These are phyloP conservation scores for Penicillium coprophilum DNA, from an alignment of 495 filamentous ascomycete genomes.

Conservation along the genomic window DNA sequence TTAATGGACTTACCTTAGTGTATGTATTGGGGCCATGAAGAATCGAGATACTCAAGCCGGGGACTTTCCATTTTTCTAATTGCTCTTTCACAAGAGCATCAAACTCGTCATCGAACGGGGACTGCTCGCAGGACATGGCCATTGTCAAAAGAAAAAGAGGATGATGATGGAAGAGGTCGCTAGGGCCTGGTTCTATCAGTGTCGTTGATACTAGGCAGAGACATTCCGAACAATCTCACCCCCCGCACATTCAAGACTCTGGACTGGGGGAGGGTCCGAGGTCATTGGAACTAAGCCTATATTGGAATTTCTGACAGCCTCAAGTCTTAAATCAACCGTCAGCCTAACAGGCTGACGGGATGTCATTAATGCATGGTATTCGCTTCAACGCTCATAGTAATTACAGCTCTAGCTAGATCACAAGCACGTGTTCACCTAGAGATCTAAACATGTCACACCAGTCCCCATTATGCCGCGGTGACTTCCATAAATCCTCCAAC, in stretches of 20 bases:
- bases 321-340: not conserved
- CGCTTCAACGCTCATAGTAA: conserved; percentile 2
- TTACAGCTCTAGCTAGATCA: conserved; percentile 12
- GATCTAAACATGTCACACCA: conserved; percentile 21
- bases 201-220: not conserved
- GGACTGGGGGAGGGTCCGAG: not conserved
- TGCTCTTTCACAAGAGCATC: conserved; percentile 32
- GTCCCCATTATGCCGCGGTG: conserved; percentile 13
- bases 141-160: not conserved
- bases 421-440: conserved; percentile 19
- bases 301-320: not conserved
- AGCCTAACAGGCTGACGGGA: not conserved
- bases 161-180: not conserved
- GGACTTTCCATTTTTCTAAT: conserved; percentile 50
- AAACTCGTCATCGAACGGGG: conserved; percentile 35
- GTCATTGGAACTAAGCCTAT: not conserved
- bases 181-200: not conserved
- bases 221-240: not conserved
- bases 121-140: not conserved
- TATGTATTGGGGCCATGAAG: conserved; percentile 44
- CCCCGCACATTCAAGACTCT: not conserved
- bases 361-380: not conserved
- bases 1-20: conserved; percentile 37
- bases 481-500: conserved; percentile 15
- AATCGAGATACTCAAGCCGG: conserved; percentile 51